phyloP scores from a whole-genome alignment of 192 early-diverging fungal genomes.

The Phlyctochytrium planicorne region DNA sequence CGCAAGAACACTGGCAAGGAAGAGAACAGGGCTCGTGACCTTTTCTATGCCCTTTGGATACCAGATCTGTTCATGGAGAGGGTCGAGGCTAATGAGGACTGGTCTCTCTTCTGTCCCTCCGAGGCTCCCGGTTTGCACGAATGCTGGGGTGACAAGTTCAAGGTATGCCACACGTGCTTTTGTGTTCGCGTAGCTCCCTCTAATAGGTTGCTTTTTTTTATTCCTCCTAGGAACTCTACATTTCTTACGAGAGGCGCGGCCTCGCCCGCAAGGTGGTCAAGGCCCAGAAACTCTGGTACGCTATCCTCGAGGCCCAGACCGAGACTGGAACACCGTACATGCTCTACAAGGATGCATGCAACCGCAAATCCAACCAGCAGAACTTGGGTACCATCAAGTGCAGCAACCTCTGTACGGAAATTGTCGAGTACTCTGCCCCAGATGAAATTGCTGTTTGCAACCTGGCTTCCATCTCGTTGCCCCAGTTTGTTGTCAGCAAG shows the following conservation, averaged over 20 bases:
- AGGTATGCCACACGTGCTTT: too few species aligned
- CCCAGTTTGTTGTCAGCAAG: slow-evolving; percentile 74
- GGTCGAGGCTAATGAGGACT: slow-evolving; percentile 90
- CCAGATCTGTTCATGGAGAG: slow-evolving; percentile 97
- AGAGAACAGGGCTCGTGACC: slow-evolving; percentile 92
- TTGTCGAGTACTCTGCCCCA: slow-evolving; percentile 93
- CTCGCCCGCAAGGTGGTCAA: slow-evolving; percentile 86
- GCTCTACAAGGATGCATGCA: slow-evolving; percentile 99
- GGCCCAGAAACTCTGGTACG: slow-evolving; percentile 97
- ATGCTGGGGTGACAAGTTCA: slow-evolving; percentile 92
- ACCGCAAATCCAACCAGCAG: slow-evolving; percentile 98
- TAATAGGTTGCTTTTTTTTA: slow-evolving; percentile 15
- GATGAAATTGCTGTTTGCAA: slow-evolving; percentile 99
- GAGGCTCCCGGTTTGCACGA: slow-evolving; percentile 90
- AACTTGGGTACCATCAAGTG: slow-evolving; percentile 99
- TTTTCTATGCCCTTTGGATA: slow-evolving; percentile 98
- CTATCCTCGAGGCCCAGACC: slow-evolving; percentile 92
- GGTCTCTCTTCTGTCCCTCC: slow-evolving; percentile 92
- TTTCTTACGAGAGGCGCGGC: slow-evolving; percentile 79
- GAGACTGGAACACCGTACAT: slow-evolving; percentile 98
- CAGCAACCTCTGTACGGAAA: slow-evolving; percentile 97
- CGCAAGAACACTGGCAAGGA: slow-evolving; percentile 99
- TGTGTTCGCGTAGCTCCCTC: slow-evolving; percentile 27
- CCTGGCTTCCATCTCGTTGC: slow-evolving; percentile 90
- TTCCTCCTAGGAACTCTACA: slow-evolving; percentile 78